These are phyloP conservation scores for Gossypium schwendimanii DNA, from an alignment of 441 rosid genomes.

Conservation along the genomic window DNA sequence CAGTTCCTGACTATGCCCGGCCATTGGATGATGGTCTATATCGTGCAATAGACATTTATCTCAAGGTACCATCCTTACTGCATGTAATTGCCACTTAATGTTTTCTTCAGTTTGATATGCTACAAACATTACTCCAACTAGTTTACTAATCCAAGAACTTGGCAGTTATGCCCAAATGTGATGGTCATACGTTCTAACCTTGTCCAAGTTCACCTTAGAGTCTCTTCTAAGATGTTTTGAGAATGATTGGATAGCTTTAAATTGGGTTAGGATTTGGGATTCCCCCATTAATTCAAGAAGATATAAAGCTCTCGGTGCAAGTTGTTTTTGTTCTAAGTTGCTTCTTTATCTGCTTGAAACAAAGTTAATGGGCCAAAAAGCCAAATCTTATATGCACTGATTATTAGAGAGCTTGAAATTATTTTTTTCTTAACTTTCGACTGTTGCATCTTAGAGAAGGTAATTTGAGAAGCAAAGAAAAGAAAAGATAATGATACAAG, in stretches of 20 bases:
- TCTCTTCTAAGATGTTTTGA: not conserved
- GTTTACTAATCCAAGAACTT: not conserved
- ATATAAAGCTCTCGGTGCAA: not conserved
- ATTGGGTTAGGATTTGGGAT: not conserved
- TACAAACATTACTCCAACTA: not conserved
- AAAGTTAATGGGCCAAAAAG: not conserved
- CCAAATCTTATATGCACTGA: not conserved
- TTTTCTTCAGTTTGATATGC: slow-evolving; percentile 11
- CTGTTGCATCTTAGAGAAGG: not conserved
- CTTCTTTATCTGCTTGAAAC: not conserved
- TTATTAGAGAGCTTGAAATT: not conserved
- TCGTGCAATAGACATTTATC: slow-evolving; percentile 88
- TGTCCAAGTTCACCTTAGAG: not conserved
- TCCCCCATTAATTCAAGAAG: not conserved
- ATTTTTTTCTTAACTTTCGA: not conserved
- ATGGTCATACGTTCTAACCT: not conserved
- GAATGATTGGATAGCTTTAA: not conserved
- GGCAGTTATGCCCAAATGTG: not conserved
- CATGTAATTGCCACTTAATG: not conserved
- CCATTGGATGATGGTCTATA: slow-evolving; percentile 92
- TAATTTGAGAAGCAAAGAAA: no score
- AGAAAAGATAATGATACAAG: not conserved
- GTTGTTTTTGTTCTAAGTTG: not conserved
- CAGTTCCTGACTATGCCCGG: slow-evolving; percentile 89
- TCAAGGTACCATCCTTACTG: slow-evolving; percentile 52